Base-by-base conservation (phyloP, 306 rosid species). In the Oemleria cerasiformis region DNA sequence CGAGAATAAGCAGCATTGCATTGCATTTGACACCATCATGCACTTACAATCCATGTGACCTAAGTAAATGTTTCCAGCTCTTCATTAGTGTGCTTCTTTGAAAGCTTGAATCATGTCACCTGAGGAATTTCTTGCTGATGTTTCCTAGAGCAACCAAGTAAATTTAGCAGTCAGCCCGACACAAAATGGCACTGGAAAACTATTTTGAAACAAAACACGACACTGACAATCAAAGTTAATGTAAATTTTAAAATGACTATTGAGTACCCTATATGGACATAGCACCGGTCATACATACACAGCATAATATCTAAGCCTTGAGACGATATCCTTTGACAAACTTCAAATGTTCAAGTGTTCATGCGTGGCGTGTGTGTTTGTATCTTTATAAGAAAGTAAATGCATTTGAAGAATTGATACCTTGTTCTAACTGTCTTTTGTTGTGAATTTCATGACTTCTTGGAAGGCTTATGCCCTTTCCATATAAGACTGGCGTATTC, bases 401-500 rank as follows among this genome's bases (percentile, higher is more conserved):
- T 68, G 25, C 53, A 23, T 20, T 6, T 53, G 8, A 41, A 70
- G 65, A 19, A 55, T 7, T 17, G 19, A 21, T 14, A 56, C 74
- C 65, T 70, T 56, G 25, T 23, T 41, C 14, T n/a, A 16, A 38
- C 48, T 63, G 48, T 11, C 48, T n/a, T 40, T 70, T 70, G 54
- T 21, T 41, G 47, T 42, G 54, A 56, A 70, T 55, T 21, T 55
- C 40, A 42, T 70, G 65, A 42, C 23, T 70, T n/a, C 42, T 23
- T 14, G 54, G 54, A 56, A 40, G 51, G 9, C 0, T 40, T 8
- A 56, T 9, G 41, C 14, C 40, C 48, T 70, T 84, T 70, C 92
- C 96, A 85, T 70, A 90, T 78, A 55, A 77, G 82, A 75, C 74
- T 69, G 55, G 85, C 96, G 68, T 81, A 87, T 63, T 82, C 91